These are phyloP conservation scores for Ceratobasidium sp. DNA, from an alignment of 1,284 basidiomycete species.

Conservation along the genomic window DNA sequence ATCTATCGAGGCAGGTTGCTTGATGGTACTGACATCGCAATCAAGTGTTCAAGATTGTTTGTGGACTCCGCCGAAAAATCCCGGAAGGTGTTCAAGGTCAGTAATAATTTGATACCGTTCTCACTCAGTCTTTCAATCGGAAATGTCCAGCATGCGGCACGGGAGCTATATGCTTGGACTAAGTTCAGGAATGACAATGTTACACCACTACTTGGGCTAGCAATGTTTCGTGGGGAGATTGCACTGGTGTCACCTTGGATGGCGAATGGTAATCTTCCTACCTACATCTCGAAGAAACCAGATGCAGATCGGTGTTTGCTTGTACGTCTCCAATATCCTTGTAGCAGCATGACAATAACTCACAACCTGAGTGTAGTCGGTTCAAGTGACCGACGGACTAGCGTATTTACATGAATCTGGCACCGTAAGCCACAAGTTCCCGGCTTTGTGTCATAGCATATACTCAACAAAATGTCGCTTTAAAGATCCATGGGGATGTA, in stretches of 20 bases:
- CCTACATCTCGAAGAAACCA: background rate
- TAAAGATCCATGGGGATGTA: constrained; percentile 11
- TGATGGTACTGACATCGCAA: constrained; percentile 2
- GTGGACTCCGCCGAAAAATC: too few relatives aligned
- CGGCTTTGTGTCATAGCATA: background rate
- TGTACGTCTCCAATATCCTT: background rate
- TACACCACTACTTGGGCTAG: background rate
- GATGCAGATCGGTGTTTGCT: background rate
- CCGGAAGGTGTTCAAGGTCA: background rate
- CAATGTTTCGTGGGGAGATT: background rate
- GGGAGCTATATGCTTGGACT: constrained; percentile 6
- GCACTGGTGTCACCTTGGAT: constrained; percentile 12
- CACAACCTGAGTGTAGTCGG: background rate
- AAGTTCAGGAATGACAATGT: background rate
- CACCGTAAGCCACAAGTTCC: background rate
- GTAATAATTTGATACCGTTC: background rate
- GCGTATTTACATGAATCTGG: background rate
- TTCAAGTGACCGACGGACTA: background rate
- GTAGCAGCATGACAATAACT: background rate
- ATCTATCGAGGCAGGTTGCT: background rate
- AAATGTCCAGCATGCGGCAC: background rate
- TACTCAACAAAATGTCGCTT: background rate
- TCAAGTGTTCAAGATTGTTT: background rate
- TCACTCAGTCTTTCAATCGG: too few relatives aligned
- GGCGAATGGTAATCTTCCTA: background rate